These are phyloP conservation scores for Lojkania enalia DNA, from an alignment of 2,329 filamentous ascomycete genomes.

Conservation along the genomic window DNA sequence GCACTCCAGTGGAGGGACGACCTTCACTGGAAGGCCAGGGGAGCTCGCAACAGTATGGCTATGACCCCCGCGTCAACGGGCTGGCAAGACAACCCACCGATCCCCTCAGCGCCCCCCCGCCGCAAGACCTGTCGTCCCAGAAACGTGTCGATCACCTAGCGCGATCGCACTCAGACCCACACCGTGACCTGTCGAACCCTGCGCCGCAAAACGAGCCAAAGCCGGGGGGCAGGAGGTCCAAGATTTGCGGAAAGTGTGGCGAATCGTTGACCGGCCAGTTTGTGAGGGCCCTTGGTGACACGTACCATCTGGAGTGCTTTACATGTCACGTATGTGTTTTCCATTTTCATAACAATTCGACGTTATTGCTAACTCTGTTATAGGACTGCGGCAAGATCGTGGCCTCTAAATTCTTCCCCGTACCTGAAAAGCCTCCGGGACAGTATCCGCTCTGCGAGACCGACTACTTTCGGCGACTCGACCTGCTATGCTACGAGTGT, in stretches of 20 bases:
- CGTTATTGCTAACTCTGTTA: constrained; percentile 8
- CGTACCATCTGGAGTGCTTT: constrained; percentile 97
- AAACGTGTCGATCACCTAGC: constrained; percentile 26
- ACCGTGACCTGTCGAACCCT: constrained; percentile 23
- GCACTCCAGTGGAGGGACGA: constrained; percentile 40
- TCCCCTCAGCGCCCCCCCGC: constrained; percentile 27
- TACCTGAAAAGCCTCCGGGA: constrained; percentile 83
- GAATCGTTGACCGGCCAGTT: constrained; percentile 92
- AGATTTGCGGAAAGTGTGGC: constrained; percentile 78
- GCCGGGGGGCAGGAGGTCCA: constrained; percentile 39
- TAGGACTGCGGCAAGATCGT: constrained; percentile 97
- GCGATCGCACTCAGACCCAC: constrained; percentile 36
- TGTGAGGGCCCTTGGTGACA: constrained; percentile 88
- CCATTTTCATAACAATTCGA: constrained; percentile 6
- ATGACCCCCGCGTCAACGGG: constrained; percentile 39
- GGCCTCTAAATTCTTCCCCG: constrained; percentile 97
- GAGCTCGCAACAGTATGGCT: constrained; percentile 25
- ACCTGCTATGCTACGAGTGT: constrained; percentile 88
- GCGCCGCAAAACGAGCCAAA: constrained; percentile 30
- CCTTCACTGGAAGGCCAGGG: constrained; percentile 40
- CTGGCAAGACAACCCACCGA: constrained; percentile 36
- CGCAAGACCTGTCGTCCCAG: constrained; percentile 28
- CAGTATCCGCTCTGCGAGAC: constrained; percentile 97
- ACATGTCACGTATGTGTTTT: constrained; percentile 76
- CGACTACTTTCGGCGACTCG: constrained; percentile 92